Percentiles rank a stretch among this genome's conserved stretches.
Evolutionary conservation across 345 rosid species (phyloP).

Genomic region (Heritiera littoralis): DNA sequence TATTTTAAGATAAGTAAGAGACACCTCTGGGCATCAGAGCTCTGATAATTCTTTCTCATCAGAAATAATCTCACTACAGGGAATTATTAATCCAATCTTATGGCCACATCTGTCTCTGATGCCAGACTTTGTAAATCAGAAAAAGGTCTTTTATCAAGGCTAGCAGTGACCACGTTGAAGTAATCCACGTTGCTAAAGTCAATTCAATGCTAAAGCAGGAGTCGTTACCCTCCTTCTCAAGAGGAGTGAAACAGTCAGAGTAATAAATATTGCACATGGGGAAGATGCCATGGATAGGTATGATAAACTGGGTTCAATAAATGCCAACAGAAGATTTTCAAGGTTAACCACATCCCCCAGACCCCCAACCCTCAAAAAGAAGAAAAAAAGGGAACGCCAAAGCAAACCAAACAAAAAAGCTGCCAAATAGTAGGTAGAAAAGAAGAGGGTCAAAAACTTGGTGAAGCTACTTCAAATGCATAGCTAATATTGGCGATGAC

Average conservation of each 20-base stretch:
- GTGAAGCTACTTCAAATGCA: slow-evolving; percentile 1
- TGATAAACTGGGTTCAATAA: slow-evolving; percentile 28
- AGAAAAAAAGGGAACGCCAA: slow-evolving; percentile 2
- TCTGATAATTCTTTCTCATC: not conserved
- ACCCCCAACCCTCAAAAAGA: not conserved
- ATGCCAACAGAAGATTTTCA: slow-evolving; percentile 34
- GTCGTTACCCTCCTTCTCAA: slow-evolving; percentile 15
- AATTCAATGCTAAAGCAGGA: slow-evolving; percentile 23
- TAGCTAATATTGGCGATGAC: not conserved
- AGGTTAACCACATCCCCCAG: not conserved
- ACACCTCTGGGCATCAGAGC: not conserved
- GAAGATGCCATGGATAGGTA: slow-evolving; percentile 22
- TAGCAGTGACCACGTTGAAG: slow-evolving; percentile 8
- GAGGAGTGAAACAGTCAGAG: slow-evolving; percentile 22
- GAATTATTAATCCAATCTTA: not conserved
- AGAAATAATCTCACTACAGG: not conserved
- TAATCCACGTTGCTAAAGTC: slow-evolving; percentile 2
- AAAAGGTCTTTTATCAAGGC: not conserved
- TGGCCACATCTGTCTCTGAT: not conserved
- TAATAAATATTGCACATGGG: slow-evolving; percentile 49
- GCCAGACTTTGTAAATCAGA: not conserved
- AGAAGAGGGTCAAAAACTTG: slow-evolving; percentile 4
- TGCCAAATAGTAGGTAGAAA: not conserved
- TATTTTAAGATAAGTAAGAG: slow-evolving; percentile 2
- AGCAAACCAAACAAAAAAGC: not conserved